phyloP scores from a whole-genome alignment of 1,139 yeast species.

The Schwanniomyces etchellsii region DNA sequence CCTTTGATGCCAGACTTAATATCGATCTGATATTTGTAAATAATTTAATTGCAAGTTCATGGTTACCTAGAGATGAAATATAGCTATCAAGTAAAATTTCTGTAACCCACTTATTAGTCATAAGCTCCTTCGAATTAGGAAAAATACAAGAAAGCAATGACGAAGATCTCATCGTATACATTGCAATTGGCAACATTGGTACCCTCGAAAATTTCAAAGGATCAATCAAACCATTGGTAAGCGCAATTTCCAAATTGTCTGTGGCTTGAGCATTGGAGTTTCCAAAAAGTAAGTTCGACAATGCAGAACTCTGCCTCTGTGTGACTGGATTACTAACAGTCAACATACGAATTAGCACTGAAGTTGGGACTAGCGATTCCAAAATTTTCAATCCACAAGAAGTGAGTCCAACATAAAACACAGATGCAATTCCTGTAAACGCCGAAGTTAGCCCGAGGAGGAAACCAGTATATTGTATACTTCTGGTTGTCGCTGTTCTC shows the following conservation, averaged over 20 bases:
- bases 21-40: not conserved
- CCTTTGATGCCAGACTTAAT: not conserved
- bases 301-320: conserved; percentile 6
- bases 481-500: conserved; percentile 15
- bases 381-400: conserved; percentile 36
- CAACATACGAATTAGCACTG: conserved; percentile 26
- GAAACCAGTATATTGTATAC: conserved; percentile 27
- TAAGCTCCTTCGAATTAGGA: conserved; percentile 9
- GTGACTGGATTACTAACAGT: conserved; percentile 10
- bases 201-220: conserved; percentile 37
- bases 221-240: conserved; percentile 31
- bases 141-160: conserved; percentile 28
- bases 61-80: conserved; percentile 36
- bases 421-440: conserved; percentile 35
- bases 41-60: conserved; percentile 20
- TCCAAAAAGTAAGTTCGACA: conserved; percentile 16
- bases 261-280: conserved; percentile 12
- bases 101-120: conserved; percentile 19
- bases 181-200: conserved; percentile 34
- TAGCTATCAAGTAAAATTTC: conserved; percentile 35
- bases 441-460: conserved; percentile 37
- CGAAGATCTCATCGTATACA: conserved; percentile 36
- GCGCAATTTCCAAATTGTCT: conserved; percentile 30
- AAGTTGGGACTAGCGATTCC: conserved; percentile 33
- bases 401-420: conserved; percentile 39